Evolutionary conservation across 1,284 basidiomycete genomes (phyloP), one percentile per base, ranked within the genome.

Genomic region (Ustilago xerochloae): DNA sequence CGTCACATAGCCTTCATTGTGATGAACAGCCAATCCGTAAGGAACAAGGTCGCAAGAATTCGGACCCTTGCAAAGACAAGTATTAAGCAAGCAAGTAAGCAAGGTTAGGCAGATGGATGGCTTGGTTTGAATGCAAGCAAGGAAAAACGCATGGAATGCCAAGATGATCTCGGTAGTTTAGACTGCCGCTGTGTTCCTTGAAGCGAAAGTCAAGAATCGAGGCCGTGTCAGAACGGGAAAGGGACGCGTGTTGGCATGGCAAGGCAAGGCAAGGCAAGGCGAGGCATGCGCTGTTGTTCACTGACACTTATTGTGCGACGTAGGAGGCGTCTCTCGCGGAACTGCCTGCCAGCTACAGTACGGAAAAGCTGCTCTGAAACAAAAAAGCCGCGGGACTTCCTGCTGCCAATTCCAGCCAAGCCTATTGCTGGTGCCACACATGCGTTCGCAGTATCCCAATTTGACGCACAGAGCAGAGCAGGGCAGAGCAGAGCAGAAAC

Each of bases 181-280:
- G 41, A 41, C 5, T 26, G 18, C 22, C 7, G 6, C 18, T 41
- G 38, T 38, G 35, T 38, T 3, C n/a, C n/a, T n/a, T n/a, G n/a
- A n/a, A n/a, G n/a, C 35, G 16, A 18, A 41, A 16, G 43, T 13
- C 9, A 20, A 16, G 26, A 46, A 12, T 15, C 24, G 24, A 13
- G 43, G 24, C 24, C 9, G 12, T 26, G 26, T 46, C 24, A n/a
- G 43, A 10, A 16, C 12, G 22, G 7, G 43, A 15, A 18, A 39
- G n/a, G 38, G 38, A 39, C 26, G 43, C 26, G 43, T 45, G 43
- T 45, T 13, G 43, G 43, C 24, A 45, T 45, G n/a, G n/a, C n/a
- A n/a, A n/a, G n/a, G n/a, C n/a, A n/a, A n/a, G n/a, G n/a, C n/a
- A n/a, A n/a, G n/a, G n/a, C n/a, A n/a, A n/a, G n/a, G n/a, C n/a